Evolutionary conservation across 2,329 filamentous ascomycete species (phyloP).

Genomic region (Diplodia sapinea): DNA sequence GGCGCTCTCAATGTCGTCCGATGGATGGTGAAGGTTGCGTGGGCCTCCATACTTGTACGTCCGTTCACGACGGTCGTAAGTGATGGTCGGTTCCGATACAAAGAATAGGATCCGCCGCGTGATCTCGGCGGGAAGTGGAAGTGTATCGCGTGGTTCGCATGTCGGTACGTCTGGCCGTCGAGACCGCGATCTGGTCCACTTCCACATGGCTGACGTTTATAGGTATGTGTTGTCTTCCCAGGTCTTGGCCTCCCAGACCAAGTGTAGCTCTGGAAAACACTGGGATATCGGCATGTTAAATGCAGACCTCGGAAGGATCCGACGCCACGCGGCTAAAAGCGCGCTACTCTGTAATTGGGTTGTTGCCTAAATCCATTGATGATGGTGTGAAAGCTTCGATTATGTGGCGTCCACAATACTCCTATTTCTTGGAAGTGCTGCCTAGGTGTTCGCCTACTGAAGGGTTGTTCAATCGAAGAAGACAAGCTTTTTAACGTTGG

Average conservation of each 20-base stretch:
- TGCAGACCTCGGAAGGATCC: background rate
- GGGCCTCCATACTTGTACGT: background rate
- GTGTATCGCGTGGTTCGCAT: background rate
- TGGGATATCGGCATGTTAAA: background rate
- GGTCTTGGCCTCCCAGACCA: background rate
- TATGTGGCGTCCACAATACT: background rate
- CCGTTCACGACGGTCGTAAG: background rate
- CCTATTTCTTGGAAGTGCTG: background rate
- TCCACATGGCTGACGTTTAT: background rate
- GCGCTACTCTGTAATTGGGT: conserved; percentile 9
- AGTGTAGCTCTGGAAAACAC: background rate
- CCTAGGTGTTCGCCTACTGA: background rate
- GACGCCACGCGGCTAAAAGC: background rate
- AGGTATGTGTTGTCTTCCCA: background rate
- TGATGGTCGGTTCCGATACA: background rate
- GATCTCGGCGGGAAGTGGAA: conserved; percentile 14
- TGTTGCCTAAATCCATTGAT: conserved; percentile 21
- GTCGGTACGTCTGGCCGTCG: background rate
- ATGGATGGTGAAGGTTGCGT: background rate
- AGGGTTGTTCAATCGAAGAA: background rate
- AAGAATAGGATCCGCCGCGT: conserved; percentile 7
- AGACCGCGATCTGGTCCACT: background rate
- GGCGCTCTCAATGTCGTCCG: background rate
- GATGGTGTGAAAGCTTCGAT: background rate
- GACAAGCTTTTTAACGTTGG: background rate